Percentiles rank a stretch among this genome's conserved stretches.
Evolutionary conservation across 2,329 filamentous ascomycete species (phyloP).

Genomic region (Pestalotiopsis sp.): DNA sequence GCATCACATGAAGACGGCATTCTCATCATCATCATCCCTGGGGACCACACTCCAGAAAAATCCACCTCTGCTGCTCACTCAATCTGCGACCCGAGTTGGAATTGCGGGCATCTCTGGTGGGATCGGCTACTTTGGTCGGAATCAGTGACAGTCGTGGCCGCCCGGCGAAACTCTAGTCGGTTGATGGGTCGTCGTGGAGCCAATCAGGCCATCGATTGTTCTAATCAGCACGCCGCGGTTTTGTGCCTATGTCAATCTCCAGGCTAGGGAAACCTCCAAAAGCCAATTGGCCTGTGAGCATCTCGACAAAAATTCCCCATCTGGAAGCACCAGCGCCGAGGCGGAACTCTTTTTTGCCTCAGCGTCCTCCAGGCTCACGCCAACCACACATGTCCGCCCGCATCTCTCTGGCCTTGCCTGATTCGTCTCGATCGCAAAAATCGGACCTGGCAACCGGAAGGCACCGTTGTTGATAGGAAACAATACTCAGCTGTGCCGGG

Average conservation of each 20-base stretch:
- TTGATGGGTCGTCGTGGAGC: not conserved
- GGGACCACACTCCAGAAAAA: not conserved
- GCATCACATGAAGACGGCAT: constrained; percentile 12
- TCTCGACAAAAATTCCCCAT: not conserved
- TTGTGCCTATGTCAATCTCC: not conserved
- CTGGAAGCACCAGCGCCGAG: too few species aligned
- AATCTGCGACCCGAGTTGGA: not conserved
- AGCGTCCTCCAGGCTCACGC: not conserved
- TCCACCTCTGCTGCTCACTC: not conserved
- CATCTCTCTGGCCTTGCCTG: not conserved
- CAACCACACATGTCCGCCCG: not conserved
- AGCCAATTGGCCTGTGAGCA: not conserved
- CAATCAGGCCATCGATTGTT: not conserved
- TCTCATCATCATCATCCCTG: not conserved
- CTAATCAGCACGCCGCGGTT: not conserved
- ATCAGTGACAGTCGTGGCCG: not conserved
- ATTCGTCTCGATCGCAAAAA: not conserved
- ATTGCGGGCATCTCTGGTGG: not conserved
- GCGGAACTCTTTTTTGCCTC: not conserved
- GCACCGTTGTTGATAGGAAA: not conserved
- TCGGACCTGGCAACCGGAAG: not conserved
- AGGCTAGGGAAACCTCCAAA: not conserved
- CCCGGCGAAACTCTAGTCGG: not conserved
- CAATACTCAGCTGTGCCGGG: not conserved
- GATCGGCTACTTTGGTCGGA: not conserved